Evolutionary conservation across 495 filamentous ascomycete genomes (phyloP).

Genomic region (Podospora comata): DNA sequence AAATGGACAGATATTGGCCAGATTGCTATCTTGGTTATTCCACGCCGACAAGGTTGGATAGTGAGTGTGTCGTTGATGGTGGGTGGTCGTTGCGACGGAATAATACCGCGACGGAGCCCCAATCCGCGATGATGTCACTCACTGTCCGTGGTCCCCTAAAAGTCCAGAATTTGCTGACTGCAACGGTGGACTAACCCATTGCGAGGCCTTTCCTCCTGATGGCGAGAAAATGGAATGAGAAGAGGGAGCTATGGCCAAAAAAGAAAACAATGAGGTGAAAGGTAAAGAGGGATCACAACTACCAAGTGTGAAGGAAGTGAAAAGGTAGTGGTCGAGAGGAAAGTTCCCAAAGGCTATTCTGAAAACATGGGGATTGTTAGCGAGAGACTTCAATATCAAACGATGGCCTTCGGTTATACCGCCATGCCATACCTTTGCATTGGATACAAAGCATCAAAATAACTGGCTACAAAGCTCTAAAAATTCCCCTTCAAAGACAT

Average conservation of each 20-base stretch:
- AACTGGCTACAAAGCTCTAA: not conserved
- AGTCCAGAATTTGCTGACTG: not conserved
- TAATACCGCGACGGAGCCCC: not conserved
- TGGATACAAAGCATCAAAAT: not conserved
- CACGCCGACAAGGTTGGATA: not conserved
- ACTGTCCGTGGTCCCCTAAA: not conserved
- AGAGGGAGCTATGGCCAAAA: not conserved
- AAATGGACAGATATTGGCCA: conserved; percentile 3
- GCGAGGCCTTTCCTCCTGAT: not conserved
- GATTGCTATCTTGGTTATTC: not conserved
- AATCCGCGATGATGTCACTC: conserved; percentile 13
- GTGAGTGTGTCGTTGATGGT: not conserved
- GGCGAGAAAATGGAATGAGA: not conserved
- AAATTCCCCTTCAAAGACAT: not conserved
- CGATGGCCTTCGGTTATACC: not conserved
- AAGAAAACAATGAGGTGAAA: not conserved
- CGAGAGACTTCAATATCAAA: not conserved
- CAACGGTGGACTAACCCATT: not conserved
- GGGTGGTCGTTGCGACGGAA: not conserved
- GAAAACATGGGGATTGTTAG: not conserved
- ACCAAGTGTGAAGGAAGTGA: not conserved
- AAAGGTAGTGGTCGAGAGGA: not conserved
- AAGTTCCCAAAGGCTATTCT: not conserved
- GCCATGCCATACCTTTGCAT: not conserved
- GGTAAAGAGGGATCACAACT: not conserved